Evolutionary conservation across 179 eudicot genomes (phyloP), one percentile per base, ranked within the genome.

Genomic region (Amaranthus tricolor): DNA sequence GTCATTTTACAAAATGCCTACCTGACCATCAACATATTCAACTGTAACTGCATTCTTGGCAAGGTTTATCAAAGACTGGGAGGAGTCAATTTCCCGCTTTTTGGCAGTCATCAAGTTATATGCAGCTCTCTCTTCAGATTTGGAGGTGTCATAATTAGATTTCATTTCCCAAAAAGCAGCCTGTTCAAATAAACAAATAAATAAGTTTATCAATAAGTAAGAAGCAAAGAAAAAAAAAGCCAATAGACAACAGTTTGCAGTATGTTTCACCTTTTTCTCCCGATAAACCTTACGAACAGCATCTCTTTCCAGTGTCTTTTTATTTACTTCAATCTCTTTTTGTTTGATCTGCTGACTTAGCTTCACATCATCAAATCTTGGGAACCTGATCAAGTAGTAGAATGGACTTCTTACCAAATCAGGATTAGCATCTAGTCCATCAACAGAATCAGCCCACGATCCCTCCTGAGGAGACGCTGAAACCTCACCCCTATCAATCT

Each of bases 1-100:
- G 45, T 49, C 45, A 78, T 20, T 54, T 21, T 56, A 63, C 53
- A 59, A 40, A 74, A 66, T 44, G 62, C 78, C 31, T 82, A 95
- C 99, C 94, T 81, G 82, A 54, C 71, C 77, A 78, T 89, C 88
- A 74, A 91, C 82, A 74, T 91, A 92, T 73, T 87, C 87, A 50
- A 88, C 84, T 78, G 97, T 87, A 62, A 83, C 66, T 57, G 94
- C 97, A 84, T 89, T 84, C 86, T 86, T 93, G 77, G 86, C 95
- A 68, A 81, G 87, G 81, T 86, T 84, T 60, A 88, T 74, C 83
- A 87, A 70, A 74, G 83, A 72, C 59, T 82, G 91, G 58, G 88
- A 87, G 68, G 89, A 72, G 64, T 88, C 90, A 55, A 89, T 85
- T 81, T 95, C 97, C 82, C 78, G 80, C 76, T 84, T 85, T 81